Evolutionary conservation across 805 yeast species (phyloP), one percentile per base, ranked within the genome.

Genomic region (Nakazawaea siamensis): DNA sequence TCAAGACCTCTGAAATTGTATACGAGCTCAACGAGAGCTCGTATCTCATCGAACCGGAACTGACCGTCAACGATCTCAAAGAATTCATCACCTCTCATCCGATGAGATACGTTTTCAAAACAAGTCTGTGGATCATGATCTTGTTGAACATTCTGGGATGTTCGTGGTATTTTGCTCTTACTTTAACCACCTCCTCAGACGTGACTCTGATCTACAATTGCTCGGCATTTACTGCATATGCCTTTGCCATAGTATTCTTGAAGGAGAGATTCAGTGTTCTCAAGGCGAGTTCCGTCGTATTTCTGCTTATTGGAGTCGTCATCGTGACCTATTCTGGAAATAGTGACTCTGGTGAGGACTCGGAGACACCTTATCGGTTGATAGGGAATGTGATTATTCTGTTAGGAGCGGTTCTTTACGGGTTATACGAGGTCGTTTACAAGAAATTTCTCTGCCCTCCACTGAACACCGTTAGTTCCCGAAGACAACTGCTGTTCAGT

Each of bases 131-230:
- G 3, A 58, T 81, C 20, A 67, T 81, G 3, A 20, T 70, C 7
- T 69, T 85, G 5, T 61, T 85, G 41, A 82, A 82, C 14, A 41
- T 74, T 2, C 95, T 94, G 0, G 95, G 94, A 1, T 62, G 72
- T 14, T 73, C 94, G 2, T 85, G 95, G 95, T 86, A 84, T 51
- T 69, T 82, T 13, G 81, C 95, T 9, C 83, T 86, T 76, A 66
- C 76, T 20, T 57, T 82, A 50, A 77, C 94, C 1, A 80, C 87
- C 19, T 85, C 94, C 0, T 68, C 85, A 3, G 95, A 86, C 48
- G 80, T 86, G 24, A 86, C 95, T 2, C 95, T 95, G 3, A 85
- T 85, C 41, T 86, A 85, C 59, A 85, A 86, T 59, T 84, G 92
- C 52, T 79, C 90, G 12, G 94, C 95, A 0, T 86, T 86, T 53